Percentiles rank a stretch among this genome's conserved stretches.
Conservation (phyloP, 1,284 basidiomycete genomes). For the Peniophora sp. region DNA sequence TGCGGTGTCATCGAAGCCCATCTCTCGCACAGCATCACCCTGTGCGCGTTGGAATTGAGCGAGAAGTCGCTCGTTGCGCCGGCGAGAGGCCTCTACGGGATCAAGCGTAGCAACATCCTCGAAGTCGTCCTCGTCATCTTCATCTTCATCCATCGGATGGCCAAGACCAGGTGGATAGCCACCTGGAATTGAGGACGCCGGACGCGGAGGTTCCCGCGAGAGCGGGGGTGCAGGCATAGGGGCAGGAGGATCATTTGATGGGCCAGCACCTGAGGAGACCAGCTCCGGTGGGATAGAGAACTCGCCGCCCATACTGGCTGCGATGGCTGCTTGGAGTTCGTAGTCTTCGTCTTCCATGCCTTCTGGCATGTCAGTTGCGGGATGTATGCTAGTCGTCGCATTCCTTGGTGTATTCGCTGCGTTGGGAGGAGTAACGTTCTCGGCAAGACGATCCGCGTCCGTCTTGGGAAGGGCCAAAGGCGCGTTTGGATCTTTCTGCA, state of each 20-base stretch:
- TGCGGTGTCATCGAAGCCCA: slow-evolving; percentile 38
- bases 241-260: not conserved
- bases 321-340: slow-evolving; percentile 79
- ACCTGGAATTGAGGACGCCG: not conserved
- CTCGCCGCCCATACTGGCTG: slow-evolving; percentile 54
- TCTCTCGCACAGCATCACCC: slow-evolving; percentile 55
- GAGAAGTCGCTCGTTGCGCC: slow-evolving; percentile 53
- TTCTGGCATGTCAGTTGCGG: slow-evolving; percentile 14
- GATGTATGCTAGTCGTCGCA: slow-evolving; percentile 11
- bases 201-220: not conserved
- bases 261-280: no score
- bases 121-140: slow-evolving; percentile 1
- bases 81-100: slow-evolving; percentile 59
- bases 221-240: not conserved
- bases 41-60: slow-evolving; percentile 64
- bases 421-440: slow-evolving; percentile 44
- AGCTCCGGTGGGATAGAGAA: not conserved
- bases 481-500: slow-evolving; percentile 40
- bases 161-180: slow-evolving; percentile 20
- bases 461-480: slow-evolving; percentile 48
- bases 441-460: slow-evolving; percentile 59
- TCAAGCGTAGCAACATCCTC: slow-evolving; percentile 29
- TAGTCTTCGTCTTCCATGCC: slow-evolving; percentile 78
- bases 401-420: slow-evolving; percentile 18
- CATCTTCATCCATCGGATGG: slow-evolving; percentile 3